These are phyloP conservation scores for Hortiboletus campestris DNA, from an alignment of 768 basidiomycete species.

Conservation along the genomic window DNA sequence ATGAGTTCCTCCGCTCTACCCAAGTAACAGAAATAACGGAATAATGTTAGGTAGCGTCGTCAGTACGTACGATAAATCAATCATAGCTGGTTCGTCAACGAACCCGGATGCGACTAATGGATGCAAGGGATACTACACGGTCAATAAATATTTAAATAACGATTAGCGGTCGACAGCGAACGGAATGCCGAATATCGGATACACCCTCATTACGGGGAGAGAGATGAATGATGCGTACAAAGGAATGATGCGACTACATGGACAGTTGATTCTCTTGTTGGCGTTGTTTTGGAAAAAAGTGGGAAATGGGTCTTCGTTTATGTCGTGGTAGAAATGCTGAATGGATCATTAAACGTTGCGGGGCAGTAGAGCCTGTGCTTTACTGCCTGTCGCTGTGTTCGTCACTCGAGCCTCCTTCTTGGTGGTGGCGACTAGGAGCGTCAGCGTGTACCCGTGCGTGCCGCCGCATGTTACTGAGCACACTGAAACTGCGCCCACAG, in stretches of 20 bases:
- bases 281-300: not conserved
- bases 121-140: conserved; percentile 17
- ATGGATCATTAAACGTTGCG: conserved; percentile 8
- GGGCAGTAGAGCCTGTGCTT: conserved; percentile 15
- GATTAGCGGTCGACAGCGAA: not conserved
- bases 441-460: conserved; percentile 72
- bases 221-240: conserved; percentile 2
- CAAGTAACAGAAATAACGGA: conserved; percentile 5
- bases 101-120: conserved; percentile 15
- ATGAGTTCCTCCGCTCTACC: not conserved
- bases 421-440: conserved; percentile 25
- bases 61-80: conserved; percentile 18
- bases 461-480: conserved; percentile 86
- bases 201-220: conserved; percentile 6
- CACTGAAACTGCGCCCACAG: conserved; percentile 81
- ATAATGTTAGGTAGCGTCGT: conserved; percentile 11
- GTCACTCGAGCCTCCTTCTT: conserved; percentile 41
- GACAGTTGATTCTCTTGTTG: not conserved
- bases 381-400: conserved; percentile 43
- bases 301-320: not conserved
- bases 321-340: conserved; percentile 2
- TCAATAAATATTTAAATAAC: conserved; percentile 23
- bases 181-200: conserved; percentile 12
- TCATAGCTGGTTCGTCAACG: conserved; percentile 8
- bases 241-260: conserved; percentile 11